phyloP scores from a whole-genome alignment of 1,139 yeast species.

The Scheffersomyces cryptocercus region DNA sequence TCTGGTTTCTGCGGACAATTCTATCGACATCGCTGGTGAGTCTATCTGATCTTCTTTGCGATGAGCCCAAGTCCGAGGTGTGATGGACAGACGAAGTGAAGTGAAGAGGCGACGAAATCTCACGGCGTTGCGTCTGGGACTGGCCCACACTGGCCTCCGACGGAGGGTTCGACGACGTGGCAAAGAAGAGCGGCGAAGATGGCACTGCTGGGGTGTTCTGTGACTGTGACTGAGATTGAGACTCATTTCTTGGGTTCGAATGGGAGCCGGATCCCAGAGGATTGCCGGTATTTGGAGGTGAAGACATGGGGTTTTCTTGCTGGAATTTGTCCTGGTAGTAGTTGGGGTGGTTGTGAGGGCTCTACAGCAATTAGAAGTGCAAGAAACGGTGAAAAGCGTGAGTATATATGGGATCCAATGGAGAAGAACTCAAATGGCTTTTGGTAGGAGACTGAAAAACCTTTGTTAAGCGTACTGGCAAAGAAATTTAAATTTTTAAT shows the following conservation, averaged over 20 bases:
- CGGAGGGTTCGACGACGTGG: slow-evolving; percentile 50
- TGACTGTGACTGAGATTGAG: slow-evolving; percentile 37
- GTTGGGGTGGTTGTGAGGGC: too few relatives aligned
- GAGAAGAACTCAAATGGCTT: too few relatives aligned
- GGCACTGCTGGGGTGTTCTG: slow-evolving; percentile 44
- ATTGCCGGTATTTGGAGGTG: slow-evolving; percentile 18
- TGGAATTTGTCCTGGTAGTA: too few relatives aligned
- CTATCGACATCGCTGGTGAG: slow-evolving; percentile 46
- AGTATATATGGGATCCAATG: too few relatives aligned
- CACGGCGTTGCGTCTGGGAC: slow-evolving; percentile 21
- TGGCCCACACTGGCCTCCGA: slow-evolving; percentile 31
- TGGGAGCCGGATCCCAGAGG: slow-evolving; percentile 10
- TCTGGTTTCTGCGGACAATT: slow-evolving; percentile 40
- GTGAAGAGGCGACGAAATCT: slow-evolving; percentile 48
- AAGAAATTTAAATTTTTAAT: too few relatives aligned
- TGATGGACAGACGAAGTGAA: slow-evolving; percentile 46
- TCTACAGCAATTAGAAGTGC: too few relatives aligned
- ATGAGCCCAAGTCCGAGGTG: slow-evolving; percentile 30
- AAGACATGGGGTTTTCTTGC: slow-evolving; percentile 15
- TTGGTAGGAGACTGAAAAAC: too few relatives aligned
- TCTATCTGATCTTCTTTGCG: slow-evolving; percentile 30
- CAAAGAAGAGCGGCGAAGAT: slow-evolving; percentile 68
- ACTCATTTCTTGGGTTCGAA: slow-evolving; percentile 23
- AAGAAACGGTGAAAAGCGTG: too few relatives aligned
- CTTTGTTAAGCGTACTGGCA: too few relatives aligned